Base-by-base conservation (phyloP, 2,329 filamentous ascomycete species). In the Aspergillus pseudoterreus region DNA sequence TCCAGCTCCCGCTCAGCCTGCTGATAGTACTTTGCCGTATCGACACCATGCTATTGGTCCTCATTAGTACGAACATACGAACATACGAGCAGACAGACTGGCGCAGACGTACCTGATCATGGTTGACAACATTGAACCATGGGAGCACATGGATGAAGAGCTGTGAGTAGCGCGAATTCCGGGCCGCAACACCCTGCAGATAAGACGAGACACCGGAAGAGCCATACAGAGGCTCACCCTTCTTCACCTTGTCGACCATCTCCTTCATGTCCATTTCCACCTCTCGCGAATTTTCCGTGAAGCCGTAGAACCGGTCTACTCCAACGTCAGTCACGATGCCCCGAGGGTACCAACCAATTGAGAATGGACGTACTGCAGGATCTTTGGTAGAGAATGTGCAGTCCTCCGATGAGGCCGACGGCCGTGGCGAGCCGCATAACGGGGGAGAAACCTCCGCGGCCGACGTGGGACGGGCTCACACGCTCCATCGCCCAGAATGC, bases 111-210 rank as follows among this genome's bases (percentile, higher is more conserved):
- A 81, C 79, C 70, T 84, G 82, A 69, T 83, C 86, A 75, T 99
- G 94, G 75, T 99, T 97, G 67, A 96, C 92, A 75, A 99, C 88
- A 79, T 99, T 99, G 77, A 96, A 92, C 94, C 92, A 97, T 36
- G 92, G 92, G 51, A 99, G 77, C 49, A 92, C 83, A 68, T 91
- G 87, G 59, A 89, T 77, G 73, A 92, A 94, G 30, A 94, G 79
- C 38, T 88, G 87, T 35, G 89, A 86, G 79, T 96, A 97, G 68
- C 94, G 82, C 66, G 91, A 96, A 78, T 99, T 95, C 63, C 94
- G 82, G 53, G 90, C 85, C 47, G 94, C 92, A 36, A 96, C 87
- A 54, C 92, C 94, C 75, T 99, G 94, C 79, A 96, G 87, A 75
- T 96, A 90, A 57, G 92, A 86, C 52, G 86, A 87, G 64, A 96